Conservation (phyloP, 148 eudicot genomes). For the Vaccinium darrowii region DNA sequence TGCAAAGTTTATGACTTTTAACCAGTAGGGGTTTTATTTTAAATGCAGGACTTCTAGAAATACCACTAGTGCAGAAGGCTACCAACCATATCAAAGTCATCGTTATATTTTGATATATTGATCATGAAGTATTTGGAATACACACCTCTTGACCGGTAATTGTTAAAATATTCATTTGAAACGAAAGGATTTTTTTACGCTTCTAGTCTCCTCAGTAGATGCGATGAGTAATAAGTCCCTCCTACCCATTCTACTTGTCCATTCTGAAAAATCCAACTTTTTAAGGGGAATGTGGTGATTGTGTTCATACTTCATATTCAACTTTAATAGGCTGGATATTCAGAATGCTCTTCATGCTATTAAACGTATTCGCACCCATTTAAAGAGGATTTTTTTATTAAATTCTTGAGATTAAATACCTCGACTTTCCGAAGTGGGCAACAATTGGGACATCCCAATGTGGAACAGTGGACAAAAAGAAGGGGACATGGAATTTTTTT, state of each 20-base stretch:
- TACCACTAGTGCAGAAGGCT: neutral
- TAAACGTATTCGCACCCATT: neutral
- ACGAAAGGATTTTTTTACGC: neutral
- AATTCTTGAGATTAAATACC: neutral
- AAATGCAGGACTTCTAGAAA: conserved; percentile 6
- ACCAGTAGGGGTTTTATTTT: neutral
- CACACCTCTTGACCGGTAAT: conserved; percentile 84
- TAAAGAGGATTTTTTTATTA: neutral
- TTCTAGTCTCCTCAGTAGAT: neutral
- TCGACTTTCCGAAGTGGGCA: neutral
- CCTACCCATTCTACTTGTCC: neutral
- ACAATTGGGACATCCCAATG: neutral
- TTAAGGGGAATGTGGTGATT: neutral
- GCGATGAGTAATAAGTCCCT: neutral
- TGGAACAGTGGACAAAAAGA: neutral
- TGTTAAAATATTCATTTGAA: neutral
- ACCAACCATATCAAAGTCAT: neutral
- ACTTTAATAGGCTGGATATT: neutral
- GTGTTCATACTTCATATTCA: neutral
- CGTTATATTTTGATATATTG: neutral
- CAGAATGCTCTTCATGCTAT: neutral
- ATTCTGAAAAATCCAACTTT: conserved; percentile 3
- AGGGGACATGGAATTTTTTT: neutral
- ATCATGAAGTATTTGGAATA: conserved; percentile 94
- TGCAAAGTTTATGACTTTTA: neutral